A percentile compares a stretch with the other conserved stretches of the same genome.
phyloP scores from a whole-genome alignment of 179 eudicot genomes.

The Patellifolia procumbens region DNA sequence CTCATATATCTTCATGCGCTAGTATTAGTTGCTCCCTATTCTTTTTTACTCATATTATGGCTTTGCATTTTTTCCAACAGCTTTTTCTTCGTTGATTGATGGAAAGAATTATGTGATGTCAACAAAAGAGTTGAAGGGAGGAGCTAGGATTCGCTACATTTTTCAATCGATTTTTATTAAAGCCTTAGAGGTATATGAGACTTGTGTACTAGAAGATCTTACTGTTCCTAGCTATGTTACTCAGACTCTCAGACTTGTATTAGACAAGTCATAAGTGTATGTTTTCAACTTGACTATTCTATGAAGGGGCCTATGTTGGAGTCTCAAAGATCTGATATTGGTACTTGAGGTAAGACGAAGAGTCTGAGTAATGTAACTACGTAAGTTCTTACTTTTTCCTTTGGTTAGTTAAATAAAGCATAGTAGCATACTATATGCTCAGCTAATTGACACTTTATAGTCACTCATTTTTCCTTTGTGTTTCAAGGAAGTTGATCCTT shows the following conservation, averaged over 20 bases:
- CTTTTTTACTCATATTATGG: not conserved
- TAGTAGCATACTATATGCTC: too few species aligned
- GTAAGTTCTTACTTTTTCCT: not conserved
- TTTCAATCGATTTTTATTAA: conserved; percentile 76
- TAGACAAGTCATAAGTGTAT: too few species aligned
- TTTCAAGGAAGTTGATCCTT: conserved; percentile 78
- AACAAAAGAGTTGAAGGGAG: conserved; percentile 79
- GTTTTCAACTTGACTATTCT: too few species aligned
- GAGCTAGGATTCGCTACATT: conserved; percentile 79
- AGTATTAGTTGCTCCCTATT: not conserved
- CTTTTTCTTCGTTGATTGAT: conserved; percentile 36
- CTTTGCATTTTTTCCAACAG: conserved; percentile 17
- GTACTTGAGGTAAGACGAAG: too few species aligned
- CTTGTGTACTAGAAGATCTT: not conserved
- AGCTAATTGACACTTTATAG: not conserved
- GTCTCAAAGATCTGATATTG: too few species aligned
- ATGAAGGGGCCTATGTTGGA: too few species aligned
- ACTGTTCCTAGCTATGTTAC: not conserved
- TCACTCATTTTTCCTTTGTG: conserved; percentile 1
- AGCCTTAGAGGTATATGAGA: conserved; percentile 62
- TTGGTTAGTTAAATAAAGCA: not conserved
- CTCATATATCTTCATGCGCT: not conserved
- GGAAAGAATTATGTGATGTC: conserved; percentile 57
- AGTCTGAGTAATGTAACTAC: too few species aligned
- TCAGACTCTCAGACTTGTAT: too few species aligned